phyloP scores from a whole-genome alignment of 139 green algal genomes.

The Coccomyxa sp. region DNA sequence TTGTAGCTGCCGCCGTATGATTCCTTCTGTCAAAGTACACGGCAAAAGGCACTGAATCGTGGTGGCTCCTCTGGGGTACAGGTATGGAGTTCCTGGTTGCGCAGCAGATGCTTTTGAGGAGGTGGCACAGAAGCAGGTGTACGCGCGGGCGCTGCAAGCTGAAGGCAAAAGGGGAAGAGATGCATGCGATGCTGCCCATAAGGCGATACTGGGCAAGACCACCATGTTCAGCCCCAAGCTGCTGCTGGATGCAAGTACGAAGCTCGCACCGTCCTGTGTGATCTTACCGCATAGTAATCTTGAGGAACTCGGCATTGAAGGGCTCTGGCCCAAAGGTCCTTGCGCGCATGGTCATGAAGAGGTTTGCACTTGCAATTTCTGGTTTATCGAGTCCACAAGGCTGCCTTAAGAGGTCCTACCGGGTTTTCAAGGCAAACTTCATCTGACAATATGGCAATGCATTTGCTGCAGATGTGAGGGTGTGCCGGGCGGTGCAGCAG shows the following conservation, averaged over 20 bases:
- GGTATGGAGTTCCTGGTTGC: conserved; percentile 49
- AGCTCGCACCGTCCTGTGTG: background rate
- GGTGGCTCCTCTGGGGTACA: background rate
- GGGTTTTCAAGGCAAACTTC: too few species aligned
- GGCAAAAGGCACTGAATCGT: too few species aligned
- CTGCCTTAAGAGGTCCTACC: too few species aligned
- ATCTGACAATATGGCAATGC: too few species aligned
- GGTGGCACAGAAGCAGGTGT: conserved; percentile 41
- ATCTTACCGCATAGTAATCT: too few species aligned
- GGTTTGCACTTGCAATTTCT: too few species aligned
- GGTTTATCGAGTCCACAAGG: too few species aligned
- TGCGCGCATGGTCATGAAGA: too few species aligned
- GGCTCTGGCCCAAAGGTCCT: too few species aligned
- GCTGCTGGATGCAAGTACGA: conserved; percentile 48
- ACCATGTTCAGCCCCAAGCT: conserved; percentile 59
- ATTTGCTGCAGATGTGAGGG: conserved; percentile 46
- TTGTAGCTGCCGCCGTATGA: too few species aligned
- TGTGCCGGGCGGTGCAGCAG: conserved; percentile 61
- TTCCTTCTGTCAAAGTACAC: too few species aligned
- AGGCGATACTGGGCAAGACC: conserved; percentile 57
- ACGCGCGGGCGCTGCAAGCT: conserved; percentile 7
- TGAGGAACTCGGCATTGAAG: too few species aligned
- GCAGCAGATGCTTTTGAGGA: conserved; percentile 66
- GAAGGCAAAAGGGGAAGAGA: conserved; percentile 1
- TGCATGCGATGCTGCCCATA: conserved; percentile 12